Conservation (phyloP, 2,329 filamentous ascomycete genomes). For the Kalmusia sp. region DNA sequence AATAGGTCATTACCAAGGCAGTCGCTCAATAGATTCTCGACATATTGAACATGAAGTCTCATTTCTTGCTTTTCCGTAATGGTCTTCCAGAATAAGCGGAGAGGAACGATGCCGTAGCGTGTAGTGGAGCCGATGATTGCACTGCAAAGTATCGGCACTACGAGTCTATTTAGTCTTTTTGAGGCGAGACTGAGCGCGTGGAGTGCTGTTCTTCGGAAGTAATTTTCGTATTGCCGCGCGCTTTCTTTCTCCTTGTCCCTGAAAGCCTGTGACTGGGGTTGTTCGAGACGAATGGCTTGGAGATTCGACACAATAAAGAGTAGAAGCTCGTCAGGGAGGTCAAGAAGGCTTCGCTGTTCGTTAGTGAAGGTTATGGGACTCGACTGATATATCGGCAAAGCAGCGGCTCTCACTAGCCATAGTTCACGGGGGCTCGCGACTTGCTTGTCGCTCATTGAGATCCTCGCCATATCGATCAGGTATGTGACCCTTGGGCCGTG, state of each 20-base stretch:
- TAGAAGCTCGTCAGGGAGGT: constrained; percentile 33
- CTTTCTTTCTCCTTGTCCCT: constrained; percentile 21
- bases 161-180: constrained; percentile 22
- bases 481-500: too few species aligned
- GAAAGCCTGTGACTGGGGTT: constrained; percentile 31
- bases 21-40: constrained; percentile 35
- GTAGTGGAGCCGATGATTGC: constrained; percentile 29
- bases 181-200: constrained; percentile 28
- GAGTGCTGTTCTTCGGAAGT: constrained; percentile 19
- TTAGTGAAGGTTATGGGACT: too few species aligned
- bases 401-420: too few species aligned
- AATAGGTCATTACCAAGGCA: constrained; percentile 25
- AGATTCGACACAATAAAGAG: constrained; percentile 24
- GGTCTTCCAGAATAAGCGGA: constrained; percentile 26
- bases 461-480: too few species aligned
- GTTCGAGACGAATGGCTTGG: constrained; percentile 22
- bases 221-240: constrained; percentile 32
- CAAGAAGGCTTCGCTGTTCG: constrained; percentile 3
- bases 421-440: too few species aligned
- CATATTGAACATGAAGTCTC: constrained; percentile 22
- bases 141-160: constrained; percentile 30
- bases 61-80: constrained; percentile 10
- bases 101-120: constrained; percentile 15
- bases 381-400: background rate
- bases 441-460: too few species aligned